These are phyloP conservation scores for Verticillium klebahnii DNA, from an alignment of 2,329 filamentous ascomycete genomes.

Conservation along the genomic window DNA sequence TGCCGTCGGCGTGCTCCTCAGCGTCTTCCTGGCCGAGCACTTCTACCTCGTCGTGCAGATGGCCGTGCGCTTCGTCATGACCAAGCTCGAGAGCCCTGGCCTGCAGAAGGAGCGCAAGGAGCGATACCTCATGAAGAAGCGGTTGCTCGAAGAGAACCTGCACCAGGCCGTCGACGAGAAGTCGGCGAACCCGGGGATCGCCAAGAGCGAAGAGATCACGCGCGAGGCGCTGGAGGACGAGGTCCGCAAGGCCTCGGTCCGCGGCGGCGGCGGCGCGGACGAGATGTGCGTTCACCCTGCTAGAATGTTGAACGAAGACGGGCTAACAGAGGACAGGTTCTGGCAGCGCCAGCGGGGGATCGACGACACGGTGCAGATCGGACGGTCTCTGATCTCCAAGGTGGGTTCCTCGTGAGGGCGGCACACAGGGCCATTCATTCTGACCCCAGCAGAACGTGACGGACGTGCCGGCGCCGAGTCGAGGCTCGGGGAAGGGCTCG, in stretches of 20 bases:
- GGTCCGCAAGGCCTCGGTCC: conserved; percentile 44
- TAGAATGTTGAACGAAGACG: background rate
- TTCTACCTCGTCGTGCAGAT: conserved; percentile 77
- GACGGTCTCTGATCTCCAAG: conserved; percentile 49
- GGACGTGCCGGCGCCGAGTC: background rate
- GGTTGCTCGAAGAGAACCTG: conserved; percentile 69
- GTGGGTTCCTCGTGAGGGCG: conserved; percentile 14
- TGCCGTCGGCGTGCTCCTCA: conserved; percentile 75
- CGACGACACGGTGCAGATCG: conserved; percentile 53
- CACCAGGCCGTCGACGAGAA: conserved; percentile 50
- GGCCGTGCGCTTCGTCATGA: conserved; percentile 66
- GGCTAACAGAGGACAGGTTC: conserved; percentile 37
- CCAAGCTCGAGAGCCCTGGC: conserved; percentile 79
- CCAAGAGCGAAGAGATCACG: conserved; percentile 59
- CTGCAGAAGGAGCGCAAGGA: conserved; percentile 81
- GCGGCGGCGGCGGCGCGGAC: conserved; percentile 45
- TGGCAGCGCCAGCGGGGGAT: conserved; percentile 58
- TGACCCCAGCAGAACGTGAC: background rate
- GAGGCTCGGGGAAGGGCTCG: background rate
- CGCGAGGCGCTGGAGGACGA: conserved; percentile 61
- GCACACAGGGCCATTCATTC: background rate
- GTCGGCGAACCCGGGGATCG: conserved; percentile 40
- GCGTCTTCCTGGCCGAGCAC: conserved; percentile 84
- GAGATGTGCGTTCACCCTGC: conserved; percentile 34
- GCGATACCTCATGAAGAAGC: conserved; percentile 74